A percentile compares a stretch with the other conserved stretches of the same genome.
These are phyloP conservation scores for Pholiota microspora DNA, from an alignment of 768 basidiomycete species.

Conservation along the genomic window DNA sequence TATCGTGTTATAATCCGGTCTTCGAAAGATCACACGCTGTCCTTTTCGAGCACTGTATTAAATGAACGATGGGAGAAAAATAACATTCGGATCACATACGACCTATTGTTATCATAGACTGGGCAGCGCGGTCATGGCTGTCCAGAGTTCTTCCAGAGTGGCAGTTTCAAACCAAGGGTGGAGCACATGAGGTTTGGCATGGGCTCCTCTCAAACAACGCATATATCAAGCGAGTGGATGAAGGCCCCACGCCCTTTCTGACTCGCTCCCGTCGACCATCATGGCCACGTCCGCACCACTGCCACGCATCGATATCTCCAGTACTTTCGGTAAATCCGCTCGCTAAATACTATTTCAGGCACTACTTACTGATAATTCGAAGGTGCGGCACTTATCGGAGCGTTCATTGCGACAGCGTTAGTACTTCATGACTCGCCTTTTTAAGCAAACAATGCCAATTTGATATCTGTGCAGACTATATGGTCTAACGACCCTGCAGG, in stretches of 20 bases:
- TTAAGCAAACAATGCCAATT: not conserved
- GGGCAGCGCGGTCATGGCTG: not conserved
- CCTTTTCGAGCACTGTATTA: not conserved
- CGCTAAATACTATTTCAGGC: not conserved
- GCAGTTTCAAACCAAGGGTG: not conserved
- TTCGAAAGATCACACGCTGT: not conserved
- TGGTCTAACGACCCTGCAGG: conserved; percentile 35
- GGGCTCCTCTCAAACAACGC: not conserved
- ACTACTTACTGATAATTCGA: not conserved
- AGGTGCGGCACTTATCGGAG: conserved; percentile 27
- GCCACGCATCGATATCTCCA: conserved; percentile 9
- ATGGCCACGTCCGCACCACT: conserved; percentile 6
- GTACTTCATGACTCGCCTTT: conserved; percentile 1
- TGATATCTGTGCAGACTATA: conserved; percentile 26
- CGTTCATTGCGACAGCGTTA: conserved; percentile 31
- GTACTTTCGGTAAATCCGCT: conserved; percentile 10
- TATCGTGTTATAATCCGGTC: not conserved
- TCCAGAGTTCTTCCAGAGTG: not conserved
- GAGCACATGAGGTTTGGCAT: not conserved
- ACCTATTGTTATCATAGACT: not conserved
- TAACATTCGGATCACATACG: not conserved
- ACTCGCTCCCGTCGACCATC: not conserved
- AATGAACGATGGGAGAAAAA: not conserved
- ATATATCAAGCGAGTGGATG: not conserved
- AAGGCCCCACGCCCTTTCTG: not conserved